A percentile compares a stretch with the other conserved stretches of the same genome.
Evolutionary conservation across 331 rosid species (phyloP).

Genomic region (Saraca asoca): DNA sequence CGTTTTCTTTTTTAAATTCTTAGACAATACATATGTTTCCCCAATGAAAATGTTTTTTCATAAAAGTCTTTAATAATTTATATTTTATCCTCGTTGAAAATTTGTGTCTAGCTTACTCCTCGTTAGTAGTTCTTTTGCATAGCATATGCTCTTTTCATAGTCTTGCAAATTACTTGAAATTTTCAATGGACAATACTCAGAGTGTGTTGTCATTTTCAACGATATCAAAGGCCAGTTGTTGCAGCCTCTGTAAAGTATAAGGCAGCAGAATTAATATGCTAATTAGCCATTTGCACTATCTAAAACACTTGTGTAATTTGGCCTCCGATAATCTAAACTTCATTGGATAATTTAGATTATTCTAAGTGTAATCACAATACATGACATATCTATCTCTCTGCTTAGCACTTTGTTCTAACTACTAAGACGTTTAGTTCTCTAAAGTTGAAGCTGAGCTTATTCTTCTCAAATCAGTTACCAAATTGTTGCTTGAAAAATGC

Average conservation of each 20-base stretch:
- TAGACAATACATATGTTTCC: no score
- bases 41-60: no score
- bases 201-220: no score
- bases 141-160: no score
- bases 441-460: not conserved
- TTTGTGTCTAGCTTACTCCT: no score
- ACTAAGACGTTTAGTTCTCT: not conserved
- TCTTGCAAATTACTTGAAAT: no score
- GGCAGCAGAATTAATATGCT: not conserved
- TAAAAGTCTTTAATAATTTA: no score
- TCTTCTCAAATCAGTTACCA: constrained; percentile 9
- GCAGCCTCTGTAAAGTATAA: not conserved
- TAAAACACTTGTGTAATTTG: not conserved
- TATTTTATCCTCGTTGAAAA: no score
- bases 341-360: constrained; percentile 16
- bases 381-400: constrained; percentile 7
- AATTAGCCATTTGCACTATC: not conserved
- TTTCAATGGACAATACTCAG: no score
- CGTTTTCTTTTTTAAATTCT: no score
- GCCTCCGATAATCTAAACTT: not conserved
- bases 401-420: not conserved
- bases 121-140: no score
- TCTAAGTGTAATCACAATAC: constrained; percentile 5
- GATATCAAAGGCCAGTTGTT: not conserved
- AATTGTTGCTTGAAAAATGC: constrained; percentile 60